Base-by-base conservation (phyloP, 805 yeast species). In the Lachancea kluyveri region DNA sequence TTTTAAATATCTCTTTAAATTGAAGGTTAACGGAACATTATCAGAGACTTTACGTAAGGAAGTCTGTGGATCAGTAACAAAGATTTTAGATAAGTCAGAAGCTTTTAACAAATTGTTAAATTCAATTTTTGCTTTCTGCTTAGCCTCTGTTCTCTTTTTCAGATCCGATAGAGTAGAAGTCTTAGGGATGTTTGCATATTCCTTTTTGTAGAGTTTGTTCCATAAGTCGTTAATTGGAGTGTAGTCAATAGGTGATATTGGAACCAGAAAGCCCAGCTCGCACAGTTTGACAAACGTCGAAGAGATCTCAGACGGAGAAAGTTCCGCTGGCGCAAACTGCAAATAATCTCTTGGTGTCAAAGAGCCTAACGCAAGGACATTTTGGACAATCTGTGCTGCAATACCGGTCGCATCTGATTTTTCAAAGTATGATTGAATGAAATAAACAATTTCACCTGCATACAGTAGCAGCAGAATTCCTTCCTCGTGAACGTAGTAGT, bases 391-490 rank as follows among this genome's bases (percentile, higher is more conserved):
- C 31, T 74, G 75, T 2, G 52, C 42, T 1, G 50, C 51, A 25
- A 42, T 16, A n/a, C n/a, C n/a, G 5, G 40, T 28, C 4, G 35
- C 24, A 8, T 39, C 35, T 8, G 40, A 22, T 15, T 43, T 40
- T 8, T 22, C 30, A 19, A 48, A 71, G 5, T 43, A 37, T n/a
- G 57, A 52, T 35, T 71, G 67, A 28, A 80, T 65, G 37, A 65
- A 65, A 30, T 68, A 55, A 19, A 86, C 65, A 38, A 87, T 75
- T 33, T 81, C 83, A 25, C 95, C 96, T 6, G 87, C 65, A 56
- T 87, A 84, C 11, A 87, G 55, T 32, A 86, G 62, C 34, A 71
- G 57, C 41, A 75, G 65, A 12, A 77, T 57, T 5, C 94, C 94
- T 21, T 65, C 67, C 39, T 79, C 79, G 47, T 78, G 70, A 38